Evolutionary conservation across 441 rosid species (phyloP), one percentile per base, ranked within the genome.

Genomic region (Mallotus repandus): DNA sequence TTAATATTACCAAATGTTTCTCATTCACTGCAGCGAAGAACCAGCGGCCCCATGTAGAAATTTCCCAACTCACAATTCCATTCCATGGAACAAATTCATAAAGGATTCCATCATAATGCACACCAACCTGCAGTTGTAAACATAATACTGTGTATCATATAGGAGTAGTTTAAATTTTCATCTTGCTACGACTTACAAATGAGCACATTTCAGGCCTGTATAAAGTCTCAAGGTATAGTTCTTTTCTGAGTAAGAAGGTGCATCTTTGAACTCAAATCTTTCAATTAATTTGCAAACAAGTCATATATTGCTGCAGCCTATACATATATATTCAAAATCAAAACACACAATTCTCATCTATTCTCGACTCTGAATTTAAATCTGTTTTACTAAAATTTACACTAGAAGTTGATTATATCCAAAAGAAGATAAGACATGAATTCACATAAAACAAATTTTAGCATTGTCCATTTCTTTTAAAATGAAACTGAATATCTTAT

Each of bases 41-140:
- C 99, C 98, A 95, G 82, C 64, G 78, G 73, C 99, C 98, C 99
- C 99, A 95, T 63, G 80, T 84, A 82, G 86, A 56, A 78, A 89
- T 77, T 79, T 95, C 97, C 97, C 97, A 95, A 52, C 66, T 82
- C 48, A 95, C 80, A 81, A 82, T 81, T 70, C 93, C 94, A 55
- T 87, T 89, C 98, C 98, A 95, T 18, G 99, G 98, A 72, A 93
- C 98, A 86, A 95, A 95, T 86, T 95, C 98, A 70, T 84, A 90
- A 68, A 95, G 81, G 29, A 77, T 75, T 59, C 97, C 99, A 79
- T 78, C 89, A 77, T 87, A 86, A 74, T 95, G 99, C 56, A 95
- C 93, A 79, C 99, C 96, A 81, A 95, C 80, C 98, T 95, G 89
- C 85, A 81, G 12, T 72, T 70, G 55, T 43, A 49, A 48, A 63